Conservation (phyloP, 305 asterid genomes). For the Fraxinus dipetala region DNA sequence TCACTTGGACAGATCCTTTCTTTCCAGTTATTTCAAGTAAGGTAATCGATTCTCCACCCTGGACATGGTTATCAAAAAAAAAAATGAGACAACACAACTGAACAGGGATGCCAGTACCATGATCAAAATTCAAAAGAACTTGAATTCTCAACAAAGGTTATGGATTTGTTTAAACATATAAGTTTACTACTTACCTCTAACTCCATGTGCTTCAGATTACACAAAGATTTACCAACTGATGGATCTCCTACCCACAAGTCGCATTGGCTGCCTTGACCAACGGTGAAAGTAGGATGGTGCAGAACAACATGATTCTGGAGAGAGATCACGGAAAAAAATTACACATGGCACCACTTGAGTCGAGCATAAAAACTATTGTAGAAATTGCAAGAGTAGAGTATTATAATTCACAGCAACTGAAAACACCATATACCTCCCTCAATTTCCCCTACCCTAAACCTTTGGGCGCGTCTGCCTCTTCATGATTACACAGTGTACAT, state of each 20-base stretch:
- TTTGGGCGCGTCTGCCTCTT: neutral
- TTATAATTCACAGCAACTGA: neutral
- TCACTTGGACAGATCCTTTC: conserved; percentile 79
- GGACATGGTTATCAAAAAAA: conserved; percentile 7
- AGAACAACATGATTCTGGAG: conserved; percentile 70
- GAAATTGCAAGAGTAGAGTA: neutral
- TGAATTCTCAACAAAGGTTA: conserved; percentile 22
- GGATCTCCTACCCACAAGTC: conserved; percentile 73
- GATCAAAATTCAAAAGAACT: conserved; percentile 2
- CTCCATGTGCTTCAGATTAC: conserved; percentile 67
- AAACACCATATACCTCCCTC: neutral
- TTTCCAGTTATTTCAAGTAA: conserved; percentile 78
- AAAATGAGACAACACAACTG: conserved; percentile 20
- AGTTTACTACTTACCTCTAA: conserved; percentile 51
- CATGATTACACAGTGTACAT: neutral
- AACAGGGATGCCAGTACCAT: conserved; percentile 13
- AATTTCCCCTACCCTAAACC: neutral
- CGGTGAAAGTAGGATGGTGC: conserved; percentile 53
- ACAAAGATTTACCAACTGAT: conserved; percentile 63
- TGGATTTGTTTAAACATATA: neutral
- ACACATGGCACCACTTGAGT: neutral
- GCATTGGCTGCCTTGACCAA: conserved; percentile 80
- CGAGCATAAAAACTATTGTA: neutral
- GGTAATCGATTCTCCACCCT: conserved; percentile 64
- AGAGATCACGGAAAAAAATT: neutral